Evolutionary conservation across 768 basidiomycete genomes (phyloP).

Genomic region (Amanita muscaria): DNA sequence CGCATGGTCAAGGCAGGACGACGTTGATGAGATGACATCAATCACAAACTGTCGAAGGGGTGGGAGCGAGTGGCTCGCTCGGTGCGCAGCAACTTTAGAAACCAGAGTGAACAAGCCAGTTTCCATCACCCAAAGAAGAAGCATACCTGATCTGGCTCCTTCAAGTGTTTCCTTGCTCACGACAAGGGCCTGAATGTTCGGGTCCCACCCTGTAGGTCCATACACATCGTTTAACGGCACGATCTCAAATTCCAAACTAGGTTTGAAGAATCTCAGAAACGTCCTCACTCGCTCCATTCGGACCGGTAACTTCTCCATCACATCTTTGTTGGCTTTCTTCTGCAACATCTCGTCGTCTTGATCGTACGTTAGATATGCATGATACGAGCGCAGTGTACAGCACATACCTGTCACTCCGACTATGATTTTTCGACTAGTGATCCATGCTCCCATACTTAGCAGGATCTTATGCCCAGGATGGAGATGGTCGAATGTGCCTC

Average conservation of each 20-base stretch:
- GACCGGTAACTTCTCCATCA: constrained; percentile 51
- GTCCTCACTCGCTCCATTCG: constrained; percentile 51
- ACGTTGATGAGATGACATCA: constrained; percentile 77
- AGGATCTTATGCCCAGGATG: constrained; percentile 97
- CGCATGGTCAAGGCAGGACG: constrained; percentile 47
- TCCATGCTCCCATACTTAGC: constrained; percentile 84
- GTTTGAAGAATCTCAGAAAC: constrained; percentile 68
- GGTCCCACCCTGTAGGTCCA: constrained; percentile 85
- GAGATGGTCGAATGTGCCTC: constrained; percentile 97
- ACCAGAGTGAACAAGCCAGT: background rate
- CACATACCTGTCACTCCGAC: constrained; percentile 75
- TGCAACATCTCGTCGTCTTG: constrained; percentile 61
- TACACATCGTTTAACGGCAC: constrained; percentile 78
- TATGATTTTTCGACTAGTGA: constrained; percentile 72
- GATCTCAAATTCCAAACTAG: constrained; percentile 54
- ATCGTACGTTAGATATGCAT: background rate
- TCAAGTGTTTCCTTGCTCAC: constrained; percentile 82
- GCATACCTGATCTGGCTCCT: constrained; percentile 69
- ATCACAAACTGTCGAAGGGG: constrained; percentile 67
- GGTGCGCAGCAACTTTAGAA: constrained; percentile 51
- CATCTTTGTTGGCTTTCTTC: constrained; percentile 61
- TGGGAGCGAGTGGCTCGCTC: constrained; percentile 47
- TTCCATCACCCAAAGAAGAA: constrained; percentile 1
- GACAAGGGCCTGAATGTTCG: constrained; percentile 85
- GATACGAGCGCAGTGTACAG: background rate